A percentile compares a stretch with the other conserved stretches of the same genome.
Conservation (phyloP, 805 yeast species). For the Candida argentea region DNA sequence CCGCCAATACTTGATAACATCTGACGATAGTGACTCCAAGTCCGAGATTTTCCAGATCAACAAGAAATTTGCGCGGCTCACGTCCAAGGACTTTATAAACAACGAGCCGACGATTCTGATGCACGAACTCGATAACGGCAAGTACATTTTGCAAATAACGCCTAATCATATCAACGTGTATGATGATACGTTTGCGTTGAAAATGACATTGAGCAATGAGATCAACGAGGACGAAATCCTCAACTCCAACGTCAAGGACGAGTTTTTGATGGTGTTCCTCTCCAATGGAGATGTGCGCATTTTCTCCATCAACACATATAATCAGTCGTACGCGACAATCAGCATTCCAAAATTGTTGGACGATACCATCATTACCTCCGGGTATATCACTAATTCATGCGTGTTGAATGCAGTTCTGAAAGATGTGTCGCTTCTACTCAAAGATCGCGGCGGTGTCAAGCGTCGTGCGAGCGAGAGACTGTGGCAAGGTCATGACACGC, state of each 20-base stretch:
- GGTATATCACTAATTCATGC: conserved; percentile 48
- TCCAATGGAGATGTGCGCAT: conserved; percentile 64
- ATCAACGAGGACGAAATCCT: conserved; percentile 47
- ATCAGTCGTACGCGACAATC: conserved; percentile 22
- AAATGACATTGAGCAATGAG: conserved; percentile 36
- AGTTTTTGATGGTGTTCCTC: conserved; percentile 51
- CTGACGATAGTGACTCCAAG: conserved; percentile 52
- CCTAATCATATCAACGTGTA: conserved; percentile 54
- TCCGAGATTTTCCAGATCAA: conserved; percentile 61
- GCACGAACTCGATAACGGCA: conserved; percentile 46
- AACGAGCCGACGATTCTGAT: conserved; percentile 57
- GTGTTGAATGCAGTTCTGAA: conserved; percentile 33
- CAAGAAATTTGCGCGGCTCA: conserved; percentile 51
- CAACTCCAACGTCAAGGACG: conserved; percentile 53
- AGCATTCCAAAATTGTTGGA: conserved; percentile 29
- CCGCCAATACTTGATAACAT: conserved; percentile 57
- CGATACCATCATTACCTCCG: conserved; percentile 55
- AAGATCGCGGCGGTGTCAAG: conserved; percentile 18
- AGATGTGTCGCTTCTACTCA: conserved; percentile 18
- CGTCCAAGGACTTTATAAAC: conserved; percentile 52
- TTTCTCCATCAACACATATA: conserved; percentile 31
- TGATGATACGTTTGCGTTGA: conserved; percentile 45
- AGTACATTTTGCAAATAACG: conserved; percentile 65
- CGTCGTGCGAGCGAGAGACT: conserved; percentile 13
- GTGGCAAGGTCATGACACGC: conserved; percentile 1